Evolutionary conservation across 176 grass and related monocot species (phyloP).

Genomic region (Rhynchospora breviuscula): DNA sequence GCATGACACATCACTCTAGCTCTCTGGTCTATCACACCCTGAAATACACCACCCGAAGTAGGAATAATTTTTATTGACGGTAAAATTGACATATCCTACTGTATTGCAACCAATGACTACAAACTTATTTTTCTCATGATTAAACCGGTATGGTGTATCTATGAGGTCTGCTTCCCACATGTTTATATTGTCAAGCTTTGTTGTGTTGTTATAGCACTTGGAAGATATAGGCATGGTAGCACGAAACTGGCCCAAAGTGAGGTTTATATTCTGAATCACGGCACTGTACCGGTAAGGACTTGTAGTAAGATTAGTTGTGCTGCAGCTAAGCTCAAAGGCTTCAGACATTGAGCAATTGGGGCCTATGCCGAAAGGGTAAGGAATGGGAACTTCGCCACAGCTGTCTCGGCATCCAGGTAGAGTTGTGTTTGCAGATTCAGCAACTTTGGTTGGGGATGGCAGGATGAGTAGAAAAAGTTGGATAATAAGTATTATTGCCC

Average conservation of each 20-base stretch:
- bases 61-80: not conserved
- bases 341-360: not conserved
- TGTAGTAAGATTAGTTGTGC: not conserved
- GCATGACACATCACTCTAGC: not conserved
- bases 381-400: not conserved
- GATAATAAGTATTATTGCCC: no score
- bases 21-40: not conserved
- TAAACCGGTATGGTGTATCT: not conserved
- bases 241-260: not conserved
- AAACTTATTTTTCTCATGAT: not conserved
- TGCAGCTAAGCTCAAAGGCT: not conserved
- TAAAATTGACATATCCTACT: not conserved
- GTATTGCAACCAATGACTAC: not conserved
- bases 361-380: slow-evolving; percentile 19
- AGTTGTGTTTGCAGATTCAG: not conserved
- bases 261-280: not conserved
- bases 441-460: not conserved
- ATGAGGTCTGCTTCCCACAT: fast-evolving
- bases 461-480: no score
- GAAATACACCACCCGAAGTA: not conserved
- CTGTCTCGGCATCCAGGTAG: not conserved
- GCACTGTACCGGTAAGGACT: not conserved
- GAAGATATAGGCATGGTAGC: not conserved
- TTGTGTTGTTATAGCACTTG: not conserved
- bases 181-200: fast-evolving